Conservation (phyloP, 1,284 basidiomycete species). For the Cystobasidium slooffiae region DNA sequence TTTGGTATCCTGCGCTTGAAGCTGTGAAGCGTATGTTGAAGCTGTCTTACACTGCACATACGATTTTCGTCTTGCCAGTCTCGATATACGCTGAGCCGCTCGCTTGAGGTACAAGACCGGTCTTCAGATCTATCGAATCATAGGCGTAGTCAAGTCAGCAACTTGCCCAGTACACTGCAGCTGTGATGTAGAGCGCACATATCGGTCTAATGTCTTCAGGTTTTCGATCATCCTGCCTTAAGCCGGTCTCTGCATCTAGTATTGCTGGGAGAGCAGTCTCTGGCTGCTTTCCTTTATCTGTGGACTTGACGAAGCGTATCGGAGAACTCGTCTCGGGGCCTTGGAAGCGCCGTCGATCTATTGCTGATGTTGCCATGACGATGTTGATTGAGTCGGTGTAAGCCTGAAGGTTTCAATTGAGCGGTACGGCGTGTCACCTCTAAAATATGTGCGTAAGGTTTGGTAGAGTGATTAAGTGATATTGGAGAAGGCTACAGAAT, state of each 20-base stretch:
- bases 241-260: constrained; percentile 55
- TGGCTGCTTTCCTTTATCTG: constrained; percentile 44
- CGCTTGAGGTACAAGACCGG: constrained; percentile 86
- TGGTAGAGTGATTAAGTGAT: too few species aligned
- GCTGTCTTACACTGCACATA: constrained; percentile 77
- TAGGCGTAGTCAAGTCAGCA: background rate
- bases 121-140: constrained; percentile 72
- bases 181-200: constrained; percentile 63
- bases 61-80: constrained; percentile 83
- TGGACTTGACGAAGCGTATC: constrained; percentile 65
- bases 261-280: constrained; percentile 56
- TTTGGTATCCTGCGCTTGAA: background rate
- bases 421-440: too few species aligned
- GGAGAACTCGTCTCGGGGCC: constrained; percentile 78
- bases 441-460: too few species aligned
- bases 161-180: background rate
- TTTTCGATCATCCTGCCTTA: constrained; percentile 62
- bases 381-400: background rate
- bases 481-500: too few species aligned
- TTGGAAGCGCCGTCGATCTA: constrained; percentile 80
- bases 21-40: background rate
- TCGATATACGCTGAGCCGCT: constrained; percentile 96
- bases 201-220: constrained; percentile 75
- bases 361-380: constrained; percentile 33
- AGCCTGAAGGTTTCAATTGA: background rate